A percentile compares a stretch with the other conserved stretches of the same genome.
Conservation (phyloP, 768 basidiomycete genomes). For the Psilocybe cubensis region DNA sequence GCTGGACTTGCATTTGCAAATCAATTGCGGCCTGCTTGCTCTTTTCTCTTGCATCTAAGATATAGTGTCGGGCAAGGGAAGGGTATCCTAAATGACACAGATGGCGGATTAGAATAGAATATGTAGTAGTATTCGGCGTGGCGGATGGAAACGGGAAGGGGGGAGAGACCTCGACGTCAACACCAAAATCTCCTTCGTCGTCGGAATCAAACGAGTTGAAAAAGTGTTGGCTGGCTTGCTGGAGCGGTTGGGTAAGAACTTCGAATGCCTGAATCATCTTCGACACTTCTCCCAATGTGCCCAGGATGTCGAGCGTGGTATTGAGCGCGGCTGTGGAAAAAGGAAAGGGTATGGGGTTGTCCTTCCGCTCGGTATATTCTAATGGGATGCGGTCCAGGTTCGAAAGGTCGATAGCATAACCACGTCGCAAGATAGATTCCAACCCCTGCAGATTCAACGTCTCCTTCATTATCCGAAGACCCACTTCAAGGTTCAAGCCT, state of each 20-base stretch:
- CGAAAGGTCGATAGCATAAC: conserved; percentile 77
- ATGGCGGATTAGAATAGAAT: conserved; percentile 62
- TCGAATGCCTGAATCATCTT: conserved; percentile 79
- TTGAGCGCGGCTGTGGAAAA: conserved; percentile 73
- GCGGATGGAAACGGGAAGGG: conserved; percentile 44
- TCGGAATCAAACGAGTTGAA: conserved; percentile 69
- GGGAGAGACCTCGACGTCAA: conserved; percentile 35
- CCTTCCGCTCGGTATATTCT: conserved; percentile 33
- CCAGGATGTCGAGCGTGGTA: conserved; percentile 73
- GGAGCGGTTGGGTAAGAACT: conserved; percentile 74
- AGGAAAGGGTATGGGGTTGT: conserved; percentile 36
- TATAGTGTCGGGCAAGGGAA: conserved; percentile 68
- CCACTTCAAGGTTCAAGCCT: conserved; percentile 66
- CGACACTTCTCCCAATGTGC: conserved; percentile 59
- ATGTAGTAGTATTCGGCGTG: conserved; percentile 69
- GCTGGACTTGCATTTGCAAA: conserved; percentile 34
- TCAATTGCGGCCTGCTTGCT: conserved; percentile 40
- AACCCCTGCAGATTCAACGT: conserved; percentile 60
- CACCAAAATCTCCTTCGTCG: conserved; percentile 72
- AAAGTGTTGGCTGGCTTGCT: conserved; percentile 48
- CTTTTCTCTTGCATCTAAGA: conserved; percentile 51
- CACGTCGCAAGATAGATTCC: conserved; percentile 61
- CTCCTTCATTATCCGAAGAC: conserved; percentile 69
- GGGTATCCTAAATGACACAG: conserved; percentile 50
- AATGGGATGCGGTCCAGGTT: conserved; percentile 72